Percentiles rank a stretch among this genome's conserved stretches.
These are phyloP conservation scores for Plantago ovata DNA, from an alignment of 257 asterid species.

Conservation along the genomic window DNA sequence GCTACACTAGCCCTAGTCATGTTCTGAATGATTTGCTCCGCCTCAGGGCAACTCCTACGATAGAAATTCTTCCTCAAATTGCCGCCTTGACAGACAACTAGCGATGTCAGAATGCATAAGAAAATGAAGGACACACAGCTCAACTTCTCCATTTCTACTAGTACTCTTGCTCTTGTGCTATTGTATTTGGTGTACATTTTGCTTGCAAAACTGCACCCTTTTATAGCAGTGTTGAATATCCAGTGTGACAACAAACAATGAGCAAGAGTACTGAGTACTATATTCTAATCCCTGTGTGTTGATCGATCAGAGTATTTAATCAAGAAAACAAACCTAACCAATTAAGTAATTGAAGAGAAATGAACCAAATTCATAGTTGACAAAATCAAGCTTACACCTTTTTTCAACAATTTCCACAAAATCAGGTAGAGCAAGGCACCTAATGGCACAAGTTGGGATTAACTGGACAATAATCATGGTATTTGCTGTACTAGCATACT, in stretches of 20 bases:
- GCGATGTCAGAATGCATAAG: slow-evolving; percentile 16
- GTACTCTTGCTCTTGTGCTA: background rate
- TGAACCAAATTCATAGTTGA: slow-evolving; percentile 1
- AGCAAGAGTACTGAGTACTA: background rate
- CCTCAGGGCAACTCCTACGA: slow-evolving; percentile 29
- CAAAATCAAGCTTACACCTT: background rate
- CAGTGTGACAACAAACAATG: background rate
- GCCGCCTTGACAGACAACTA: slow-evolving; percentile 29
- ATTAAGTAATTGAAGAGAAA: slow-evolving; percentile 3
- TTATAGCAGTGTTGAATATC: slow-evolving; percentile 12
- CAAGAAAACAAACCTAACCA: slow-evolving; percentile 11
- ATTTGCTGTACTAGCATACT: background rate
- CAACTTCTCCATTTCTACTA: background rate
- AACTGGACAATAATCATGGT: background rate
- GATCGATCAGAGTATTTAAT: slow-evolving; percentile 5
- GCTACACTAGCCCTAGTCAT: slow-evolving; percentile 36
- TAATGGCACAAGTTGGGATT: slow-evolving; percentile 8
- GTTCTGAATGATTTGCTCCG: slow-evolving; percentile 32
- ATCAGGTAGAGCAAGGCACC: background rate
- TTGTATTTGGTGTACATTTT: slow-evolving; percentile 1
- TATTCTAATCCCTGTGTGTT: background rate
- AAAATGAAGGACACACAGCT: slow-evolving; percentile 3
- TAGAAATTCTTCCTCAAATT: slow-evolving; percentile 33
- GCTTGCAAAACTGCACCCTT: slow-evolving; percentile 11
- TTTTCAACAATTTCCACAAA: background rate